Evolutionary conservation across 768 basidiomycete species (phyloP), one percentile per base, ranked within the genome.

Genomic region (Trametes coccinea): DNA sequence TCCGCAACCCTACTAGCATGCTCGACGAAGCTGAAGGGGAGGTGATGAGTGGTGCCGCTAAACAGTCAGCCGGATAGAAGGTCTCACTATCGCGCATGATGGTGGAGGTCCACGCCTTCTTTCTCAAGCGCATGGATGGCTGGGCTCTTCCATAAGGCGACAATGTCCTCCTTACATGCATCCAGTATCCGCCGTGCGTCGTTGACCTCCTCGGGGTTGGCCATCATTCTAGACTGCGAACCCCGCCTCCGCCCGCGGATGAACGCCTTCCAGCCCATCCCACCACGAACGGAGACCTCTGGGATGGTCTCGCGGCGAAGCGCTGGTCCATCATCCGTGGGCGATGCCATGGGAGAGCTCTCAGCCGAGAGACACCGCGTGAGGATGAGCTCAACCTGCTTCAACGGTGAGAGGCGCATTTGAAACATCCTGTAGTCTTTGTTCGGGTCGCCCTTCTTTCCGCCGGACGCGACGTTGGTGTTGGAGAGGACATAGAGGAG

Each of bases 331-430:
- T 47, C 61, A 63, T 56, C 34, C 31, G 44, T 74, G 14, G 58
- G 39, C 13, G 63, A 39, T 17, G 73, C 11, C 31, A 50, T 16
- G 27, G 62, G 43, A 59, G 53, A n/a, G 47, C 37, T 54, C 51
- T 69, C 68, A 2, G 61, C 78, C 37, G 80, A 77, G 44, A 86
- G 73, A 41, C 73, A 71, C 56, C 72, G 75, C 29, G 74, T 77
- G 27, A 86, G 74, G 48, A 73, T 77, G 30, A 79, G 76, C 67
- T 86, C 84, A 14, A 86, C 81, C 64, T 79, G 76, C 27, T 79
- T 77, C 59, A 87, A 71, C 1, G 84, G 85, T 0, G 77, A 77
- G 10, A 86, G 75, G 41, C 80, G 76, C 62, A 82, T 68, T 59
- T 78, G 79, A 46, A 84, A 68, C 56, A 75, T 77, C 47, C 79